Conservation (phyloP, 805 yeast species). For the Metschnikowia noctiluminum region DNA sequence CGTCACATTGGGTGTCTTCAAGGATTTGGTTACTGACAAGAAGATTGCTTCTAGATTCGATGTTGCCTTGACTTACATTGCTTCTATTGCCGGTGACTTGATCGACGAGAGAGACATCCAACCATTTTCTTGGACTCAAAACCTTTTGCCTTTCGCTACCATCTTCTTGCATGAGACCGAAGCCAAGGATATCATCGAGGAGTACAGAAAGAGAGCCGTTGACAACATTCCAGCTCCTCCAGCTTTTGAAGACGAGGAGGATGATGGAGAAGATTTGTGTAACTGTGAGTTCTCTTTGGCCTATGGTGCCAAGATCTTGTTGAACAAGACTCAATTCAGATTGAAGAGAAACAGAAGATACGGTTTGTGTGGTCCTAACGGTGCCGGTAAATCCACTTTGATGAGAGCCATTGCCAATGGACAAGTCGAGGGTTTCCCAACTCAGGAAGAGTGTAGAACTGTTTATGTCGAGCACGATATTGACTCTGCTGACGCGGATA, state of each 20-base stretch:
- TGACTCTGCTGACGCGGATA: constrained; percentile 97
- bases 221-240: constrained; percentile 98
- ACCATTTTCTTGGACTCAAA: constrained; percentile 85
- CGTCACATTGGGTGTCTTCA: constrained; percentile 82
- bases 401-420: constrained; percentile 98
- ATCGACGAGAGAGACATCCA: constrained; percentile 95
- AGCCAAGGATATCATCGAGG: constrained; percentile 87
- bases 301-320: constrained; percentile 99
- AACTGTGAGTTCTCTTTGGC: constrained; percentile 99
- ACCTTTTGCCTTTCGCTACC: constrained; percentile 91
- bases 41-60: constrained; percentile 76
- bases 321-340: constrained; percentile 98
- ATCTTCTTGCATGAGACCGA: constrained; percentile 91
- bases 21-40: constrained; percentile 64
- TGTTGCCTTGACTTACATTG: constrained; percentile 74
- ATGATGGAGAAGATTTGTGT: constrained; percentile 99
- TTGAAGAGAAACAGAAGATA: constrained; percentile 98
- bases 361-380: constrained; percentile 79
- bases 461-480: constrained; percentile 99
- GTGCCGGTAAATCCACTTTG: constrained; percentile 56
- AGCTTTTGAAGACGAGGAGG: constrained; percentile 92
- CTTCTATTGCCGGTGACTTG: constrained; percentile 98
- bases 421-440: constrained; percentile 99
- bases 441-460: constrained; percentile 98
- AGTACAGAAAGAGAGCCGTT: constrained; percentile 92